phyloP scores from a whole-genome alignment of 495 filamentous ascomycete species.

The Talaromyces adpressus region DNA sequence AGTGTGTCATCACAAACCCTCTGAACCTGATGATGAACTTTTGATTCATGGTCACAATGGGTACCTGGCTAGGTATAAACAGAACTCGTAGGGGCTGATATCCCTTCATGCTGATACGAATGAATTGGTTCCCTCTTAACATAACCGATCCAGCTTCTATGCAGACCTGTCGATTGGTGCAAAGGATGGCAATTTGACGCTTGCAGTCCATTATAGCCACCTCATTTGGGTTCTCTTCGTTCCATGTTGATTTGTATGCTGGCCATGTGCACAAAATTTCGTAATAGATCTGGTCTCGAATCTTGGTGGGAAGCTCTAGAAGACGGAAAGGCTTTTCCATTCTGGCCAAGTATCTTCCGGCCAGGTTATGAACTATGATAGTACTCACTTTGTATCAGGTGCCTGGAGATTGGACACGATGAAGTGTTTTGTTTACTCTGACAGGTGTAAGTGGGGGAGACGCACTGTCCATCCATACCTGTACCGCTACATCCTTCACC shows the following conservation, averaged over 20 bases:
- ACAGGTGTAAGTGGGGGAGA: neutral
- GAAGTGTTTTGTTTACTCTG: neutral
- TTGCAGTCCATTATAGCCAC: neutral
- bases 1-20: neutral
- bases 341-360: neutral
- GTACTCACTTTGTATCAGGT: neutral
- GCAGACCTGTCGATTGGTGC: neutral
- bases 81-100: neutral
- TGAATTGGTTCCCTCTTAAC: neutral
- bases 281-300: neutral
- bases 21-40: neutral
- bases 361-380: neutral
- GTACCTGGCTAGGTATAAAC: neutral
- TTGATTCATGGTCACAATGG: neutral
- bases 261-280: neutral
- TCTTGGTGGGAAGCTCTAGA: neutral
- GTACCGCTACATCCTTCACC: too few relatives aligned
- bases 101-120: neutral
- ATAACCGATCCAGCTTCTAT: neutral
- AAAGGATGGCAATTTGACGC: neutral
- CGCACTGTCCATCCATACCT: neutral
- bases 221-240: neutral
- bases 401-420: neutral
- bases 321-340: neutral
- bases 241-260: neutral